Percentiles rank a stretch among this genome's conserved stretches.
phyloP scores from a whole-genome alignment of 2,329 filamentous ascomycete species.

The Trichophyton simii region DNA sequence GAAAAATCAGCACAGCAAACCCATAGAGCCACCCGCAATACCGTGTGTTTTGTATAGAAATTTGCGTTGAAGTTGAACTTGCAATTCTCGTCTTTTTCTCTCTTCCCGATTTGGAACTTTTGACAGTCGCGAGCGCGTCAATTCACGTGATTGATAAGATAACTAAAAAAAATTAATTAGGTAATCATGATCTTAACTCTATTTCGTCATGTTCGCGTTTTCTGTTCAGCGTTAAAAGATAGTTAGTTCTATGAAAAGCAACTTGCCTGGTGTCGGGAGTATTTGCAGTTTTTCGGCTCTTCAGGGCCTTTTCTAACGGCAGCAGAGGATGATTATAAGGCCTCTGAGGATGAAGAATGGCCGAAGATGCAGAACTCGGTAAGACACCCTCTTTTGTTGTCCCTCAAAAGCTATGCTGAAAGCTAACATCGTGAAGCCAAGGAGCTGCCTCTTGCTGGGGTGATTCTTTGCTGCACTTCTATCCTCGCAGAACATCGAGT shows the following conservation, averaged over 20 bases:
- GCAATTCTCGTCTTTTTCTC: neutral
- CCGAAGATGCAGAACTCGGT: slow-evolving; percentile 25
- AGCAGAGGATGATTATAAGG: neutral
- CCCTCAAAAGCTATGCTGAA: slow-evolving; percentile 17
- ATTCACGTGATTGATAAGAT: neutral
- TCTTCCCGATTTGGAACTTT: neutral
- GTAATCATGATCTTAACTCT: neutral
- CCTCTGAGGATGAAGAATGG: slow-evolving; percentile 30
- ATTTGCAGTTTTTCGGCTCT: neutral
- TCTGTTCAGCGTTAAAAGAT: neutral
- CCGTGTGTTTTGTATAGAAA: neutral
- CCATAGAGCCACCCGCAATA: neutral
- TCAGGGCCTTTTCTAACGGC: neutral
- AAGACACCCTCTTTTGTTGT: neutral
- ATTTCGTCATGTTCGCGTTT: slow-evolving; percentile 1
- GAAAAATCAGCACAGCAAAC: neutral
- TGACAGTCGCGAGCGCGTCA: neutral
- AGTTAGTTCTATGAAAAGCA: neutral
- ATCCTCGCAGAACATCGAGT: slow-evolving; percentile 69
- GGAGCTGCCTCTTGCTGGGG: slow-evolving; percentile 53
- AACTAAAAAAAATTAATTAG: neutral
- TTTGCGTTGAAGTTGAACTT: neutral
- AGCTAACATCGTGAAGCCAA: slow-evolving; percentile 31
- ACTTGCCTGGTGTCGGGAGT: too few species aligned
- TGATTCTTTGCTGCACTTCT: slow-evolving; percentile 78